Conservation (phyloP, 2,329 filamentous ascomycete genomes). For the Aspergillus ruber region DNA sequence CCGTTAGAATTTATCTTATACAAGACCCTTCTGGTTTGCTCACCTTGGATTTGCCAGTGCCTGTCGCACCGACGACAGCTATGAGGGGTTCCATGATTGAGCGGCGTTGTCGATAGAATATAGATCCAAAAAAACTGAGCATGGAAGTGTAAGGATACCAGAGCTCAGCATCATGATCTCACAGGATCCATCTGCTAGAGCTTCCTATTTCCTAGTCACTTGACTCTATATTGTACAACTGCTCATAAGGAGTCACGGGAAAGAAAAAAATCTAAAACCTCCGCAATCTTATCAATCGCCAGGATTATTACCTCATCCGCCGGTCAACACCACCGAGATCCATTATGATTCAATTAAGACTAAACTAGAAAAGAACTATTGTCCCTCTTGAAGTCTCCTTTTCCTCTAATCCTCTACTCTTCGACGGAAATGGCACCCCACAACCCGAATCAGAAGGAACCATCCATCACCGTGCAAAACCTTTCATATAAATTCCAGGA, state of each 20-base stretch:
- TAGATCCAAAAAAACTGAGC: slow-evolving; percentile 20
- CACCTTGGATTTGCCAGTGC: slow-evolving; percentile 90
- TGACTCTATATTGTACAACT: not conserved
- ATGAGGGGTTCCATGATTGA: slow-evolving; percentile 55
- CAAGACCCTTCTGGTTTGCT: slow-evolving; percentile 12
- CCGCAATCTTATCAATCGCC: not conserved
- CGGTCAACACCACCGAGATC: not conserved
- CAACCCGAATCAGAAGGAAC: slow-evolving; percentile 6
- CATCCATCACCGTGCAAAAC: slow-evolving; percentile 64
- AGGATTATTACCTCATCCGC: slow-evolving; percentile 13
- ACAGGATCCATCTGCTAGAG: not conserved
- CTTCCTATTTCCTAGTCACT: not conserved
- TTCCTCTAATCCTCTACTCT: not conserved
- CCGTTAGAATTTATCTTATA: slow-evolving; percentile 15
- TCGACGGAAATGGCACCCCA: not conserved
- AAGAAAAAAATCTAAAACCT: not conserved
- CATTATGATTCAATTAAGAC: not conserved
- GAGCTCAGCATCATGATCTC: slow-evolving; percentile 8
- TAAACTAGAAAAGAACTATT: no score
- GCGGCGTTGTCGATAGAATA: slow-evolving; percentile 12
- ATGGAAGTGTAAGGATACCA: slow-evolving; percentile 11
- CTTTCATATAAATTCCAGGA: slow-evolving; percentile 88
- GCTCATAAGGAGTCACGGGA: not conserved
- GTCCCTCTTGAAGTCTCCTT: not conserved
- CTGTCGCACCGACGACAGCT: slow-evolving; percentile 80